Evolutionary conservation across 1,284 basidiomycete genomes (phyloP).

Genomic region (Malassezia equina): DNA sequence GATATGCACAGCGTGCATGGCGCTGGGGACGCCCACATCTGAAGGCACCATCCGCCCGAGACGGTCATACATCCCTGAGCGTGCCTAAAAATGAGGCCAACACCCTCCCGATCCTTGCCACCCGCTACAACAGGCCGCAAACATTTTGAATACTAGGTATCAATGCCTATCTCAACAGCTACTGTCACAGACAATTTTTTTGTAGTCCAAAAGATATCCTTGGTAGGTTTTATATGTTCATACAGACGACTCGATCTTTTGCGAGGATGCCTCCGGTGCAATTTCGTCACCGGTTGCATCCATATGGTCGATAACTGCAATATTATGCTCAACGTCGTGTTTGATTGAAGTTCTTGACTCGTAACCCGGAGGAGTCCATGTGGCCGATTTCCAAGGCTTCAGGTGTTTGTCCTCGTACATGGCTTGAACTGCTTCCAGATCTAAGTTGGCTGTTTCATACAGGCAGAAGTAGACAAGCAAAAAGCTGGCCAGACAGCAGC

Average conservation of each 20-base stretch:
- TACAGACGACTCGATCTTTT: not conserved
- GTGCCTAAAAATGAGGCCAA: too few relatives aligned
- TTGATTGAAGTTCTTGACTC: constrained; percentile 16
- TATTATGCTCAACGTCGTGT: constrained; percentile 5
- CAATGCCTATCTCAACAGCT: not conserved
- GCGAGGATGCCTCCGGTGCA: not conserved
- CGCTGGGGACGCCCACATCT: too few relatives aligned
- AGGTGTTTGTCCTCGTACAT: constrained; percentile 65
- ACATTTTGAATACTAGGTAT: too few relatives aligned
- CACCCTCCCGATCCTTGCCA: too few relatives aligned
- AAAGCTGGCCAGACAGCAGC: constrained; percentile 53
- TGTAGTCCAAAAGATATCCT: too few relatives aligned
- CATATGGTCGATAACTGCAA: not conserved
- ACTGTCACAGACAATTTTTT: too few relatives aligned
- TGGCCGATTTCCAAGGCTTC: constrained; percentile 60
- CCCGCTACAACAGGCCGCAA: too few relatives aligned
- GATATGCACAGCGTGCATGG: not conserved
- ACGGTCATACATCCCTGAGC: too few relatives aligned
- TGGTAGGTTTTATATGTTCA: not conserved
- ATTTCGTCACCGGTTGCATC: not conserved
- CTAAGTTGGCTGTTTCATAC: constrained; percentile 63
- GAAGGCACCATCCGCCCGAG: too few relatives aligned
- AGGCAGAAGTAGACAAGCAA: constrained; percentile 65
- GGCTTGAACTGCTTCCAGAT: constrained; percentile 62
- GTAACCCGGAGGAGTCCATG: constrained; percentile 47